Evolutionary conservation across 345 rosid species (phyloP), one percentile per base, ranked within the genome.

Genomic region (Melastoma malabathricum): DNA sequence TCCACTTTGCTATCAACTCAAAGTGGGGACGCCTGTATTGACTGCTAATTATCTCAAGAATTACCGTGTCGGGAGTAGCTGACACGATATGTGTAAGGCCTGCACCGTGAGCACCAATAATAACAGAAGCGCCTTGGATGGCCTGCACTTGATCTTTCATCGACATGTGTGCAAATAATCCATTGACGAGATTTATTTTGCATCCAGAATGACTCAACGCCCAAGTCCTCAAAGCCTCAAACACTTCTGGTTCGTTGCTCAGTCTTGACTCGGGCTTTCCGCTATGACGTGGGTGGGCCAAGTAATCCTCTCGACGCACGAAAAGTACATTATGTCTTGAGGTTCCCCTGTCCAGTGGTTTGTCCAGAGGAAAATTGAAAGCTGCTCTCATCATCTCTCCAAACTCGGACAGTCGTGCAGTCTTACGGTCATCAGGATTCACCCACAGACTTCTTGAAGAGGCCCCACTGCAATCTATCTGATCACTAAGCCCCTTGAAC

Each of bases 71-170:
- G 25, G 95, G 84, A 15, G 76, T 70, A 2, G 97, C 96, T 3
- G 95, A 82, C 15, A 92, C 85, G 5, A 82, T 81, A 65, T 92
- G 97, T 15, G 98, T 87, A 18, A 87, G 78, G 20, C 98, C 98
- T 3, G 98, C 96, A 27, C 98, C 98, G 47, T 92, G 98, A 60
- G 98, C 98, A 53, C 96, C 83, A 45, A 92, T 72, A 51, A 92
- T 82, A 63, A 92, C 89, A 0, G 95, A 92, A 10, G 98, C 98
- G 39, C 84, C 97, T 70, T 87, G 96, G 60, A 87, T 78, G 54
- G 87, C 82, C 63, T 63, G 64, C 47, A 84, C 75, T 65, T 92
- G 98, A 58, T 87, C 89, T 64, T 70, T 92, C 98, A 87, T 75
- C 1, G 88, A 12, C 97, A 84, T 92, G 64, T 82, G 97, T 0